A percentile compares a stretch with the other conserved stretches of the same genome.
Evolutionary conservation across 768 basidiomycete genomes (phyloP).

Genomic region (Russula sp.): DNA sequence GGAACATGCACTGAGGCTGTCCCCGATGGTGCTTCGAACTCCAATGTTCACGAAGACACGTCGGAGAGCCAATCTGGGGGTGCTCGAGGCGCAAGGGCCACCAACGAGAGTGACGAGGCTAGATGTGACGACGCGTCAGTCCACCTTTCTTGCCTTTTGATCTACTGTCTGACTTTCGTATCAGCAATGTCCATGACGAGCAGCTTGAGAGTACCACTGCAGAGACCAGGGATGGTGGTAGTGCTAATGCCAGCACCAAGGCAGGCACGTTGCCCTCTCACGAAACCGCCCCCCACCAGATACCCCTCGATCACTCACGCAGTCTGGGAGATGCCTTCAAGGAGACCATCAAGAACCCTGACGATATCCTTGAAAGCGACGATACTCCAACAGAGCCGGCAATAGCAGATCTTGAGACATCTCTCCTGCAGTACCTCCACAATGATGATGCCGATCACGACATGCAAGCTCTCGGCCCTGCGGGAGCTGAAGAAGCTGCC

Average conservation of each 20-base stretch:
- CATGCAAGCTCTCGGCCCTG: slow-evolving; percentile 87
- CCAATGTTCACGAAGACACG: slow-evolving; percentile 3
- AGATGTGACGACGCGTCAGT: slow-evolving; percentile 6
- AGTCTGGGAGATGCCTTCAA: slow-evolving; percentile 79
- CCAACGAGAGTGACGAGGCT: slow-evolving; percentile 8
- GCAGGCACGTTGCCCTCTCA: slow-evolving; percentile 41
- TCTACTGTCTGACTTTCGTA: not conserved
- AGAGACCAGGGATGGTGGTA: slow-evolving; percentile 15
- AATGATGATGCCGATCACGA: slow-evolving; percentile 62
- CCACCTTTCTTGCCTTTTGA: not conserved
- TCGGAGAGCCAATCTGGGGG: slow-evolving; percentile 9
- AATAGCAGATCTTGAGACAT: slow-evolving; percentile 34
- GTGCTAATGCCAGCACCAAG: slow-evolving; percentile 40
- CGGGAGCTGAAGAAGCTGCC: slow-evolving; percentile 76
- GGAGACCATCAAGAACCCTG: slow-evolving; percentile 76
- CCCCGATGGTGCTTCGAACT: not conserved
- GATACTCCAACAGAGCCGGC: slow-evolving; percentile 30
- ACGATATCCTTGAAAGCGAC: slow-evolving; percentile 61
- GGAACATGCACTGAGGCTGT: slow-evolving; percentile 21
- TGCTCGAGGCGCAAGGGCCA: slow-evolving; percentile 9
- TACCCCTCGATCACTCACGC: slow-evolving; percentile 47
- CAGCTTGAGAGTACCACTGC: not conserved
- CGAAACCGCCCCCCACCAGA: slow-evolving; percentile 29
- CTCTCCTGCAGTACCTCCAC: slow-evolving; percentile 71
- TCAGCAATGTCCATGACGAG: slow-evolving; percentile 2